A percentile compares a stretch with the other conserved stretches of the same genome.
Evolutionary conservation across 2,329 filamentous ascomycete genomes (phyloP).

Genomic region (Aureobasidium sp.): DNA sequence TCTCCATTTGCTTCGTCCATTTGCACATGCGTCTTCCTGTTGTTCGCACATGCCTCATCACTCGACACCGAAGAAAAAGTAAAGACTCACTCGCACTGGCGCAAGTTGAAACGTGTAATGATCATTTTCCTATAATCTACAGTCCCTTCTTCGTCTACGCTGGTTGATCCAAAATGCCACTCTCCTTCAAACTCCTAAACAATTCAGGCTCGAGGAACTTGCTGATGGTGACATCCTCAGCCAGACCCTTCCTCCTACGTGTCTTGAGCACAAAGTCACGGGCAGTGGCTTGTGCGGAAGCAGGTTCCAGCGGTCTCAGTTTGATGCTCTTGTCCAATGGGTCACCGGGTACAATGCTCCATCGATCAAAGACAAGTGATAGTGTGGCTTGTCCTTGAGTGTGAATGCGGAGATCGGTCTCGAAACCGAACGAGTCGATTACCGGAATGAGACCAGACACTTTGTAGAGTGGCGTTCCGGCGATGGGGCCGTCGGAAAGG

Average conservation of each 20-base stretch:
- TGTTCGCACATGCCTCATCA: too few species aligned
- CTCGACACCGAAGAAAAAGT: too few species aligned
- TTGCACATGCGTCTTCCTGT: too few species aligned
- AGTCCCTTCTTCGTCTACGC: not conserved
- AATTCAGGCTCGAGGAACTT: conserved; percentile 96
- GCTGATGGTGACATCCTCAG: conserved; percentile 89
- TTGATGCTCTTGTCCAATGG: conserved; percentile 82
- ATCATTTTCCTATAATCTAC: not conserved
- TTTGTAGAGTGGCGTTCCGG: conserved; percentile 86
- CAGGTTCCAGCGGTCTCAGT: conserved; percentile 76
- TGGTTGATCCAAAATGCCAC: conserved; percentile 65
- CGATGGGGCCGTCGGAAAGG: conserved; percentile 86
- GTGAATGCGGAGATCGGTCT: conserved; percentile 93
- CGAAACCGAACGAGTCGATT: conserved; percentile 95
- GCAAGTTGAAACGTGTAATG: not conserved
- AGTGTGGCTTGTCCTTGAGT: conserved; percentile 89
- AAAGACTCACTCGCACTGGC: too few species aligned
- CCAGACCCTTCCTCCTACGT: conserved; percentile 80
- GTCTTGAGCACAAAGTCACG: conserved; percentile 97
- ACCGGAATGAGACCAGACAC: conserved; percentile 88
- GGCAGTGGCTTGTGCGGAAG: conserved; percentile 78
- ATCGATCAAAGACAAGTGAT: conserved; percentile 87
- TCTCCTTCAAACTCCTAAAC: conserved; percentile 79
- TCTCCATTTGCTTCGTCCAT: too few species aligned
- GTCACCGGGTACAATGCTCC: conserved; percentile 93